Conservation (phyloP, 2,329 filamentous ascomycete genomes). For the Diaporthe sp. region DNA sequence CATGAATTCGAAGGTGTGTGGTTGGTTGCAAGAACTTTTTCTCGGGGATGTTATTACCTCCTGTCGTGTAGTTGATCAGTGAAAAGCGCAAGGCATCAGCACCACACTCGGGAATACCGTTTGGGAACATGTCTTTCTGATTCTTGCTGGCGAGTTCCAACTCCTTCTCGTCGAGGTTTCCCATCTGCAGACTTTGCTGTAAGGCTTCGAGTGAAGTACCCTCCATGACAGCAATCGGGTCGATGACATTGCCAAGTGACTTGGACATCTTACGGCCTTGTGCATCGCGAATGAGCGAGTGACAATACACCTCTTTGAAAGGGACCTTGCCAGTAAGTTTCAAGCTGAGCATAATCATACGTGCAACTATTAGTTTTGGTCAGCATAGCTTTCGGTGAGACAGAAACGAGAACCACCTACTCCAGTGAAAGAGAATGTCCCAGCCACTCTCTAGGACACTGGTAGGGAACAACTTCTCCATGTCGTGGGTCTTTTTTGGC, state of each 20-base stretch:
- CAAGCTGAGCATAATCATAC: neutral
- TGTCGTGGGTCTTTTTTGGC: neutral
- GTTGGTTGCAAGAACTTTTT: neutral
- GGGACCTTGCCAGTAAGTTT: neutral
- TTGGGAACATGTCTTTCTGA: neutral
- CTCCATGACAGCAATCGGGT: neutral
- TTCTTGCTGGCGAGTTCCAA: neutral
- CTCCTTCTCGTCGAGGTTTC: neutral
- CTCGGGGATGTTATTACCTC: neutral
- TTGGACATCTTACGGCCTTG: neutral
- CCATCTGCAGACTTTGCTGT: neutral
- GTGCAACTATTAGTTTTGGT: neutral
- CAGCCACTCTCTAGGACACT: neutral
- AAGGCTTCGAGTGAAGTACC: neutral
- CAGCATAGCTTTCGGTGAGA: neutral
- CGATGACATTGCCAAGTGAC: neutral
- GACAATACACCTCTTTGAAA: neutral
- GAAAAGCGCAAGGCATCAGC: neutral
- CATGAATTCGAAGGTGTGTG: neutral
- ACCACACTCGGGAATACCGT: neutral
- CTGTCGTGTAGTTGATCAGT: neutral
- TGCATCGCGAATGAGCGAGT: neutral
- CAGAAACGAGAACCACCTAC: neutral
- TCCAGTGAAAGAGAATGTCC: neutral
- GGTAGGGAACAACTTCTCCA: neutral